Evolutionary conservation across 768 basidiomycete species (phyloP).

Genomic region (Mycena vulgaris): DNA sequence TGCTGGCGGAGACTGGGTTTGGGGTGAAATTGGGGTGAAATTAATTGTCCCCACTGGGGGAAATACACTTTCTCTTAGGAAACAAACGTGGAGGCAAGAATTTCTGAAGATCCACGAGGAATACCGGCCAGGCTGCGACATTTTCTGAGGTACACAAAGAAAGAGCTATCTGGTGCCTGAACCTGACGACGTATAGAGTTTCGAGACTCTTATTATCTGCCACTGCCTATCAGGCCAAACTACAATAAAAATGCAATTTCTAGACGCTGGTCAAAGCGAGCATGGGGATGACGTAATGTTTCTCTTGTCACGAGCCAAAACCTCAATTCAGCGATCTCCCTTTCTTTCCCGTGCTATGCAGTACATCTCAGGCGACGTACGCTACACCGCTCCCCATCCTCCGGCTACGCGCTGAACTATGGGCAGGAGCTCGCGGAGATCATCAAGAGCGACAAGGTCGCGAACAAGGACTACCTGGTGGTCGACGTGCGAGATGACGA

Average conservation of each 20-base stretch:
- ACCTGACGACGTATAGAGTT: slow-evolving; percentile 2
- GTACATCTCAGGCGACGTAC: slow-evolving; percentile 59
- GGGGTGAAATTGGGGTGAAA: too few species aligned
- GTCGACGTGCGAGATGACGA: slow-evolving; percentile 92
- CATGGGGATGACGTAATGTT: slow-evolving; percentile 10
- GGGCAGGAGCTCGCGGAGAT: slow-evolving; percentile 77
- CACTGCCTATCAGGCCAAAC: too few species aligned
- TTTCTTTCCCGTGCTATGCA: slow-evolving; percentile 33
- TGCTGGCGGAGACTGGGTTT: slow-evolving; percentile 5
- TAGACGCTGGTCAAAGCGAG: too few species aligned
- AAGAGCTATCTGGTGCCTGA: background rate
- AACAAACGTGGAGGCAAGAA: background rate
- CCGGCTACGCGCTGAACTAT: slow-evolving; percentile 15
- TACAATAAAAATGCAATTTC: too few species aligned
- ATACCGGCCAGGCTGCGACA: slow-evolving; percentile 1
- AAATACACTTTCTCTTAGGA: slow-evolving; percentile 10
- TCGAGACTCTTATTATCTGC: background rate
- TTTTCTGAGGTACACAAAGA: slow-evolving; percentile 4
- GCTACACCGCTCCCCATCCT: slow-evolving; percentile 25
- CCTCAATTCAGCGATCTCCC: slow-evolving; percentile 8
- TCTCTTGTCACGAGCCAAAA: background rate
- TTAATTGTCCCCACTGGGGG: slow-evolving; percentile 10
- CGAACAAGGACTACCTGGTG: slow-evolving; percentile 78
- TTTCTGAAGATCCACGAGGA: background rate
- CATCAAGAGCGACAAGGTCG: slow-evolving; percentile 75